Percentiles rank a stretch among this genome's conserved stretches.
These are phyloP conservation scores for Pichia phayaonensis DNA, from an alignment of 805 yeast species.

Conservation along the genomic window DNA sequence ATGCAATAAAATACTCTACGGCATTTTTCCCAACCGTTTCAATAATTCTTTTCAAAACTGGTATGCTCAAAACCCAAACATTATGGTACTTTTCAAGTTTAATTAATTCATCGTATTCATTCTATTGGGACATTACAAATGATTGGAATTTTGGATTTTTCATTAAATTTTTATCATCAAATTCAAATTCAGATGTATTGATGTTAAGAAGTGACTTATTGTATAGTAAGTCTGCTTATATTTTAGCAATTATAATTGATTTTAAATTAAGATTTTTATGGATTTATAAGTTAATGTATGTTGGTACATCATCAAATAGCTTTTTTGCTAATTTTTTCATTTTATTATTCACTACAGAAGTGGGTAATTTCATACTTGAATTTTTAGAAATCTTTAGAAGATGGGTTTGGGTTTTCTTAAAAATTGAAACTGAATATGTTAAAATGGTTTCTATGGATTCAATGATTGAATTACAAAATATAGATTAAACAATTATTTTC, in stretches of 20 bases:
- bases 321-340: conserved; percentile 15
- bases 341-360: conserved; percentile 34
- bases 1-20: conserved; percentile 67
- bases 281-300: conserved; percentile 42
- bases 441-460: conserved; percentile 16
- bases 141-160: conserved; percentile 79
- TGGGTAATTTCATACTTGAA: conserved; percentile 63
- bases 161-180: conserved; percentile 22
- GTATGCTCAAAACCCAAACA: conserved; percentile 22
- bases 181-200: conserved; percentile 11
- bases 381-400: conserved; percentile 72
- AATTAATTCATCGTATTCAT: conserved; percentile 68
- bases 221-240: conserved; percentile 38
- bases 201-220: conserved; percentile 26
- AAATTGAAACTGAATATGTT: conserved; percentile 69
- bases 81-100: conserved; percentile 41
- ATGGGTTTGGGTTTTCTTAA: conserved; percentile 83
- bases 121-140: conserved; percentile 80
- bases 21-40: conserved; percentile 48
- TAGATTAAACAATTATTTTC: neutral
- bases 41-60: conserved; percentile 21
- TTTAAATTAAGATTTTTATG: conserved; percentile 67
- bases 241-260: conserved; percentile 52
- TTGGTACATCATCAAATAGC: neutral
- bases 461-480: conserved; percentile 18